Percentiles rank a stretch among this genome's conserved stretches.
These are phyloP conservation scores for Metarhizium robertsii DNA, from an alignment of 2,329 filamentous ascomycete species.

Conservation along the genomic window DNA sequence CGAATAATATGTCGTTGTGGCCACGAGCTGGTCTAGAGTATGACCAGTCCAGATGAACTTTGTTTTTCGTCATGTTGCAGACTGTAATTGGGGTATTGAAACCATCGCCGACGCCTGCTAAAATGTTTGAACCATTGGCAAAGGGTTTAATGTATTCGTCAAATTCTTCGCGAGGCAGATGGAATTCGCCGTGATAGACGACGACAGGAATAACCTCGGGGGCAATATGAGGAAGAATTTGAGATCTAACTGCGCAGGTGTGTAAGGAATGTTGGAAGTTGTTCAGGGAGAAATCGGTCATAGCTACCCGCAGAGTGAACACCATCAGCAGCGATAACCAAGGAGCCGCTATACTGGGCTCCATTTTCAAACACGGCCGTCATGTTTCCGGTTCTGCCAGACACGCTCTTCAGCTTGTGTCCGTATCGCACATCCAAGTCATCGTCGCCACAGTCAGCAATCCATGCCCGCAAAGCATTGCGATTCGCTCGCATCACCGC, in stretches of 20 bases:
- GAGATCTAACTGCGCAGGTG: not conserved
- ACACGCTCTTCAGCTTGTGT: not conserved
- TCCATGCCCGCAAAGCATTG: not conserved
- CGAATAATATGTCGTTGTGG: too few species aligned
- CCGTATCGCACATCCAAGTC: not conserved
- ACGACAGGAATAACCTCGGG: not conserved
- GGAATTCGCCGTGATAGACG: not conserved
- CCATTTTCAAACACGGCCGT: not conserved
- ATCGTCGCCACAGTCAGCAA: not conserved
- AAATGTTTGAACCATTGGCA: not conserved
- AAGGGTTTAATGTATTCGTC: not conserved
- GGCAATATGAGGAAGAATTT: not conserved
- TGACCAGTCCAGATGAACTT: not conserved
- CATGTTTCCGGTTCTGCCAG: not conserved
- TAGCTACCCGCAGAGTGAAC: not conserved
- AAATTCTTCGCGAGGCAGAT: not conserved
- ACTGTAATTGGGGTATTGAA: not conserved
- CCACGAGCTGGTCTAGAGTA: too few species aligned
- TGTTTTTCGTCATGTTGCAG: not conserved
- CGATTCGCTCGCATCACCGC: not conserved
- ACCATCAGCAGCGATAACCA: not conserved
- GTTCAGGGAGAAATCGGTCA: too few species aligned
- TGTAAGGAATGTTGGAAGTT: not conserved
- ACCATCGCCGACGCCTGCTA: not conserved
- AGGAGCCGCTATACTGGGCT: not conserved